Conservation (phyloP, 768 basidiomycete species). For the Lentinula detonsa region DNA sequence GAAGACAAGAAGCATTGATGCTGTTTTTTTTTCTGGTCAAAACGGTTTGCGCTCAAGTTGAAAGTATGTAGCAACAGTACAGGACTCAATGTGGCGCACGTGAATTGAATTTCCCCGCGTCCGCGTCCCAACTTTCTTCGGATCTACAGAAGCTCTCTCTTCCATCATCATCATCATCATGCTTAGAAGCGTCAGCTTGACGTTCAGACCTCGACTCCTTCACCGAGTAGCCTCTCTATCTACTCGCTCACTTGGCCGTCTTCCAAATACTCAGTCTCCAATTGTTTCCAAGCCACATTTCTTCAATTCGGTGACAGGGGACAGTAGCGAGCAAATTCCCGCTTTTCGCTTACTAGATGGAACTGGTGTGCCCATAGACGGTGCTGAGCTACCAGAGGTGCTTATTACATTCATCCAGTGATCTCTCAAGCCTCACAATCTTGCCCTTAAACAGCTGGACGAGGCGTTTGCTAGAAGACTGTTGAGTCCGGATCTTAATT, state of each 20-base stretch:
- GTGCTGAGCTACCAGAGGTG: constrained; percentile 73
- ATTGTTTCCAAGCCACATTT: constrained; percentile 68
- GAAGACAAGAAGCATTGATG: too few species aligned
- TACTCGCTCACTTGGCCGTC: constrained; percentile 15
- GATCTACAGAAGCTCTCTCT: not conserved
- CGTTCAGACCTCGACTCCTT: not conserved
- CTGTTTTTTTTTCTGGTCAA: too few species aligned
- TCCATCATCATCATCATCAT: not conserved
- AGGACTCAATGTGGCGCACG: not conserved
- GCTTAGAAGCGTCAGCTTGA: not conserved
- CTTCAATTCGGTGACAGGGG: constrained; percentile 70
- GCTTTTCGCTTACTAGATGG: constrained; percentile 86
- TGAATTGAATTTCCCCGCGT: not conserved
- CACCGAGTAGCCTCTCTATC: constrained; percentile 1
- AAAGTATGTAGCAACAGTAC: too few species aligned
- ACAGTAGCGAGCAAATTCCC: constrained; percentile 57
- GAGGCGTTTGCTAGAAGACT: constrained; percentile 60
- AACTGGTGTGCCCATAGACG: constrained; percentile 64
- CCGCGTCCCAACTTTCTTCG: not conserved
- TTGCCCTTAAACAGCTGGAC: constrained; percentile 46
- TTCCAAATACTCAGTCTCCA: constrained; percentile 47
- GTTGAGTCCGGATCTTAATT: constrained; percentile 23
- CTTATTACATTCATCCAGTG: constrained; percentile 9
- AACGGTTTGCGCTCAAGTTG: too few species aligned
- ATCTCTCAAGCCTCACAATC: not conserved